Percentiles rank a stretch among this genome's conserved stretches.
These are phyloP conservation scores for Athelia sp. DNA, from an alignment of 1,284 basidiomycete species.

Conservation along the genomic window DNA sequence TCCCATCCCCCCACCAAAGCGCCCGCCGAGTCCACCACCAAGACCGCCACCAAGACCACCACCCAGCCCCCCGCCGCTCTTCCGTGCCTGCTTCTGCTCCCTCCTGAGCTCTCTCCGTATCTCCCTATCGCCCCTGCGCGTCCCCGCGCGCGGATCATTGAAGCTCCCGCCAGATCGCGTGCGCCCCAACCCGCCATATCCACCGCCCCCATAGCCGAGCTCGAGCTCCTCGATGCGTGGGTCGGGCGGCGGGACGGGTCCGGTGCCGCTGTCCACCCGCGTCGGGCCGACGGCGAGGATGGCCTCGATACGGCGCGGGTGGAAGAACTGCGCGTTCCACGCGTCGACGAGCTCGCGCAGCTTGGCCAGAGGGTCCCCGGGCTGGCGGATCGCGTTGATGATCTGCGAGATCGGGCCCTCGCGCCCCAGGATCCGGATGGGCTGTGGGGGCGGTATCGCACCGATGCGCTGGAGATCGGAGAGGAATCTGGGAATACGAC, in stretches of 20 bases:
- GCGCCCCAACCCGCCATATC: background rate
- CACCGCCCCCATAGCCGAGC: background rate
- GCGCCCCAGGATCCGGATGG: conserved; percentile 6
- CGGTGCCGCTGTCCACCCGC: conserved; percentile 18
- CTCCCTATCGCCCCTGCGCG: background rate
- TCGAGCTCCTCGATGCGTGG: conserved; percentile 7
- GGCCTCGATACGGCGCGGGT: conserved; percentile 27
- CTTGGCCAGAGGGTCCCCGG: conserved; percentile 10
- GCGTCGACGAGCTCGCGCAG: conserved; percentile 25
- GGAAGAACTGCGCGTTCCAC: conserved; percentile 38
- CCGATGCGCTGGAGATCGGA: conserved; percentile 20
- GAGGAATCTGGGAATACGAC: conserved; percentile 29
- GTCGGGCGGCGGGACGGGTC: conserved; percentile 9
- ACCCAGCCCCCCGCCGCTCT: background rate
- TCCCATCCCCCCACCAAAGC: background rate
- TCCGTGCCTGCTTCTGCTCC: background rate
- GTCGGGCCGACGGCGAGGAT: conserved; percentile 28
- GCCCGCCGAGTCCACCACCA: too few relatives aligned
- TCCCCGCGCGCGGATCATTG: background rate
- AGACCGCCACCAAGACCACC: too few relatives aligned
- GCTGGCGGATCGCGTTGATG: too few relatives aligned
- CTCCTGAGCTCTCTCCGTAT: conserved; percentile 1
- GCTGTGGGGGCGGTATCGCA: conserved; percentile 15
- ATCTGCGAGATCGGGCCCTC: conserved; percentile 3
- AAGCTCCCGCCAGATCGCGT: background rate